These are phyloP conservation scores for Nitzschia inconspicua DNA, from an alignment of 108 stramenopile genomes.

Conservation along the genomic window DNA sequence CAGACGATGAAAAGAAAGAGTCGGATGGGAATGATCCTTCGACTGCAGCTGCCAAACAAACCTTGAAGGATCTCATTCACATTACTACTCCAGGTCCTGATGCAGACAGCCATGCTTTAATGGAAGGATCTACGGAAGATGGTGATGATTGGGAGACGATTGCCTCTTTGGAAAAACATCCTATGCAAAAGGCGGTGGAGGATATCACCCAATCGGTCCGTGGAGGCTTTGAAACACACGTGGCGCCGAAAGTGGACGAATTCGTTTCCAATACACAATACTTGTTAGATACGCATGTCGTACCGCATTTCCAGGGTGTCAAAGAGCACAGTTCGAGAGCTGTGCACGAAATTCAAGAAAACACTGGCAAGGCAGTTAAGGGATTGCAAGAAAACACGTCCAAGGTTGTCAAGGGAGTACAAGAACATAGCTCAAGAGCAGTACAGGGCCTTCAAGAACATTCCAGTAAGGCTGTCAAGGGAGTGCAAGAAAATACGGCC, in stretches of 20 bases:
- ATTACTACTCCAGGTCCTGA: too few relatives aligned
- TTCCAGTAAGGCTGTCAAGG: neutral
- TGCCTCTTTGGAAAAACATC: neutral
- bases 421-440: neutral
- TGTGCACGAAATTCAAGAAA: neutral
- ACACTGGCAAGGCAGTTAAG: neutral
- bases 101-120: too few relatives aligned
- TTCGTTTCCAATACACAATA: neutral
- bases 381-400: neutral
- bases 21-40: too few relatives aligned
- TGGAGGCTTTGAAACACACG: neutral
- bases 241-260: constrained; percentile 2
- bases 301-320: neutral
- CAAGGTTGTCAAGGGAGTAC: neutral
- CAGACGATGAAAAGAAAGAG: too few relatives aligned
- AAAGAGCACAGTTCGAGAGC: neutral
- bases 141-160: neutral
- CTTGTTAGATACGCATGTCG: neutral
- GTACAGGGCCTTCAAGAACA: neutral
- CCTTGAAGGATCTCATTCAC: too few relatives aligned
- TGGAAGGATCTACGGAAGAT: too few relatives aligned
- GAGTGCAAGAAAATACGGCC: neutral
- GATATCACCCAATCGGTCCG: constrained; percentile 1
- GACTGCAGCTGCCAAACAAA: too few relatives aligned
- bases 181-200: neutral